Conservation (phyloP, 441 rosid genomes). For the Erysimum pusillum region DNA sequence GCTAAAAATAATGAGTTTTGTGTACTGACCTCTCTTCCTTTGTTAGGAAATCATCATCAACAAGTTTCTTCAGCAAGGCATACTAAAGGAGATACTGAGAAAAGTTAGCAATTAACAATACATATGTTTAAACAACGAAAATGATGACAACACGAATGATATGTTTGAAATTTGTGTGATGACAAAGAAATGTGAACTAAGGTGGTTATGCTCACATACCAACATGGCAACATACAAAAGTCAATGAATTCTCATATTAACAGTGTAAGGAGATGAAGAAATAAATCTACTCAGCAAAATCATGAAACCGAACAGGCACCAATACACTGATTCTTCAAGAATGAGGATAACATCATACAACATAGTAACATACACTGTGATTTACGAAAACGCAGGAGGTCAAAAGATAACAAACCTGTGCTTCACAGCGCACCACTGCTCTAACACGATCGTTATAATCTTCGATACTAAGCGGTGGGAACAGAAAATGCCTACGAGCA, state of each 20-base stretch:
- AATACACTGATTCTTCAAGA: background rate
- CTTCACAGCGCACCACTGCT: conserved; percentile 90
- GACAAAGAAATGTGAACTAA: background rate
- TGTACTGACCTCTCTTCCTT: conserved; percentile 72
- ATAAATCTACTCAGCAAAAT: background rate
- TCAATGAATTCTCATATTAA: background rate
- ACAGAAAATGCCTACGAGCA: conserved; percentile 85
- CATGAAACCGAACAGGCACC: conserved; percentile 24
- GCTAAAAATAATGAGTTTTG: background rate
- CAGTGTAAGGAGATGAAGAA: background rate
- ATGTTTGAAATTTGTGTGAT: background rate
- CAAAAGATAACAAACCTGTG: conserved; percentile 61
- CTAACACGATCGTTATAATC: conserved; percentile 81
- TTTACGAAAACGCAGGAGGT: background rate
- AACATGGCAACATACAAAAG: background rate
- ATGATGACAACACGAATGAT: background rate
- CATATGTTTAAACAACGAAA: background rate
- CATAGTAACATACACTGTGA: background rate
- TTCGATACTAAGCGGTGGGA: conserved; percentile 84
- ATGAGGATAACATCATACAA: background rate
- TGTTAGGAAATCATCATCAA: conserved; percentile 64
- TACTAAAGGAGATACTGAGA: conserved; percentile 56
- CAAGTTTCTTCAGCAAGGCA: conserved; percentile 79
- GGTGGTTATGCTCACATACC: background rate
- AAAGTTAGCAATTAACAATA: conserved; percentile 4